A percentile compares a stretch with the other conserved stretches of the same genome.
Evolutionary conservation across 1,139 yeast genomes (phyloP).

Genomic region (Nakaseomyces sp.): DNA sequence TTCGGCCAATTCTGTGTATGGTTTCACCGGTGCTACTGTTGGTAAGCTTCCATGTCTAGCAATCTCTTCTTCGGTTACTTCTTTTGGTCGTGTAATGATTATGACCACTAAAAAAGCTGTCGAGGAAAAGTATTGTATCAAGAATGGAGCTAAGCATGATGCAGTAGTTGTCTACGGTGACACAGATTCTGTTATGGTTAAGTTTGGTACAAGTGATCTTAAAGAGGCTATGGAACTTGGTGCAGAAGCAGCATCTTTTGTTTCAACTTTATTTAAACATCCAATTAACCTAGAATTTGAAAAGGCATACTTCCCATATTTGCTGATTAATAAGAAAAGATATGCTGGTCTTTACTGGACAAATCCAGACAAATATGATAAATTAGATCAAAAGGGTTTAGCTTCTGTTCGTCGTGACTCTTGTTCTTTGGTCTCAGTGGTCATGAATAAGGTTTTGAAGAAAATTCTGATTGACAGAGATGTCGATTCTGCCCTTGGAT

Average conservation of each 20-base stretch:
- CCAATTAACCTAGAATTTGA: conserved; percentile 96
- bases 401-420: conserved; percentile 98
- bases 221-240: conserved; percentile 85
- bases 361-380: conserved; percentile 76
- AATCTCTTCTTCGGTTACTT: conserved; percentile 89
- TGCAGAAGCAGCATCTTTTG: conserved; percentile 85
- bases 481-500: conserved; percentile 78
- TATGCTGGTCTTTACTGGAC: conserved; percentile 99
- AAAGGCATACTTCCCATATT: conserved; percentile 90
- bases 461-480: conserved; percentile 80
- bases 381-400: conserved; percentile 97
- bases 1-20: conserved; percentile 97
- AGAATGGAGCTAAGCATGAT: conserved; percentile 74
- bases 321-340: conserved; percentile 88
- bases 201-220: conserved; percentile 80
- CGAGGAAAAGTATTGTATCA: conserved; percentile 63
- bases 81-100: conserved; percentile 96
- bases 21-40: conserved; percentile 97
- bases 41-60: conserved; percentile 96
- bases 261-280: conserved; percentile 64
- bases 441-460: conserved; percentile 83
- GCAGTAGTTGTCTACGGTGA: conserved; percentile 95
- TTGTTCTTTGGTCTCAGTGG: conserved; percentile 88
- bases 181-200: conserved; percentile 98
- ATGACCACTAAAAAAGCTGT: conserved; percentile 84